Evolutionary conservation across 352 stramenopile species (phyloP).

Genomic region (Globisporangium okanoganense): DNA sequence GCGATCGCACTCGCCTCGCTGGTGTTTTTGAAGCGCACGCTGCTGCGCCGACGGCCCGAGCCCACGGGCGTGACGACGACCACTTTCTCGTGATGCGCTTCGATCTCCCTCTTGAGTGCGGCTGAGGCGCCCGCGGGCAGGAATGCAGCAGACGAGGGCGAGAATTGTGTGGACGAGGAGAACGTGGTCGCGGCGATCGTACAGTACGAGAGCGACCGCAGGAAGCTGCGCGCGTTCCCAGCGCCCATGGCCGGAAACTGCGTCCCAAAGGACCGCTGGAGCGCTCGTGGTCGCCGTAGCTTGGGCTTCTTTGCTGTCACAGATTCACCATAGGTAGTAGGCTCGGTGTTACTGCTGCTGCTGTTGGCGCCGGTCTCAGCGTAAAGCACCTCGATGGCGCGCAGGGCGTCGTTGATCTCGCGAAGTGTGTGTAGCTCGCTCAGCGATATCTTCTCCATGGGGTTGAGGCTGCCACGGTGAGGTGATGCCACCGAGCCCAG

Average conservation of each 20-base stretch:
- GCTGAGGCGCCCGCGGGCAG: constrained; percentile 8
- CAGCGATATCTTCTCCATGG: constrained; percentile 33
- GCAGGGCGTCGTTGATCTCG: constrained; percentile 32
- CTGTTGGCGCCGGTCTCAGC: constrained; percentile 19
- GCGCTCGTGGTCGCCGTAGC: neutral
- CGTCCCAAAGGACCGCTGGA: constrained; percentile 14
- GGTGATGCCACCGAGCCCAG: neutral
- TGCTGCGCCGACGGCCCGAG: constrained; percentile 24
- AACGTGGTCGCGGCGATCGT: constrained; percentile 29
- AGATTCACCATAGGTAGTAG: neutral
- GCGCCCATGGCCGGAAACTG: constrained; percentile 26
- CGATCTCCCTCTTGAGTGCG: constrained; percentile 4
- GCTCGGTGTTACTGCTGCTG: neutral
- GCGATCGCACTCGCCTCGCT: neutral
- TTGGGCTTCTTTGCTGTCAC: neutral
- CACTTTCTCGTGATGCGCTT: constrained; percentile 1
- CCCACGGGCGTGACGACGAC: constrained; percentile 11
- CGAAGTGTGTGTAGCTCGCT: constrained; percentile 31
- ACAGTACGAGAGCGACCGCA: constrained; percentile 37
- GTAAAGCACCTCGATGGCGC: constrained; percentile 38
- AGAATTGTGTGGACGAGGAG: neutral
- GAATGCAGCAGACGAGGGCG: constrained; percentile 12
- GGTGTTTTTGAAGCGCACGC: constrained; percentile 7
- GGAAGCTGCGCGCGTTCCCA: constrained; percentile 14
- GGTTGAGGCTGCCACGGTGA: constrained; percentile 4